Base-by-base conservation (phyloP, 2,329 filamentous ascomycete species). In the Ceratocystis albifundus region DNA sequence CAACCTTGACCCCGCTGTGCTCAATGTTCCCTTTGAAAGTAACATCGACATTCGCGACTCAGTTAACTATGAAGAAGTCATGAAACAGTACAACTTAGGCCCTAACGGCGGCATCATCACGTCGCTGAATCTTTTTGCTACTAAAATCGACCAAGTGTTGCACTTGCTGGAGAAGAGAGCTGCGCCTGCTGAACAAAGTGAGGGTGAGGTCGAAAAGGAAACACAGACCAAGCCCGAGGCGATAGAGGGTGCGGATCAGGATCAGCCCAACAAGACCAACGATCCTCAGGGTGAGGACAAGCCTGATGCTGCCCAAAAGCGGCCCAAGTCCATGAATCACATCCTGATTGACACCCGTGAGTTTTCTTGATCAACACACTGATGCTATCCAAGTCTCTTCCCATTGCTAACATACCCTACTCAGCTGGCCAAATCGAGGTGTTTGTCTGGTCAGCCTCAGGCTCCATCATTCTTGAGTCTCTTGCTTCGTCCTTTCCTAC, bases 41-140 rank as follows among this genome's bases (percentile, higher is more conserved):
- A 99, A 99, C 77, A 97, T 99, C 77, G 94, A 99, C 77, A 99
- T 99, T 71, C 90, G 95, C 72, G 94, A 99, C 77, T 94, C 89
- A 30, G 93, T 99, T 75, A 96, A 99, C 82, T 99, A 99, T 80
- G 94, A 96, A 75, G 93, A 99, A 77, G 94, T 99, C 70, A 99
- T 99, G 95, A 95, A 93, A 77, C 92, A 97, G 77, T 97, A 96
- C 77, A 96, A 96, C 74, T 84, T 99, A 0, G 94, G 94, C 0
- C 94, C 94, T 7, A 99, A 99, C 78, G 94, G 94, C 64, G 95
- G 92, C 61, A 99, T 99, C 73, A 79, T 99, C 71, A 99, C 95
- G 1, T 94, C 89, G 10, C 79, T 99, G 62, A 99, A 99, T 75
- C 84, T 99, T 30, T 99, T 99, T 75, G 90, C 92, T 53, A 99